Conservation (phyloP, 2,329 filamentous ascomycete genomes). For the Cladosporium halotolerans region DNA sequence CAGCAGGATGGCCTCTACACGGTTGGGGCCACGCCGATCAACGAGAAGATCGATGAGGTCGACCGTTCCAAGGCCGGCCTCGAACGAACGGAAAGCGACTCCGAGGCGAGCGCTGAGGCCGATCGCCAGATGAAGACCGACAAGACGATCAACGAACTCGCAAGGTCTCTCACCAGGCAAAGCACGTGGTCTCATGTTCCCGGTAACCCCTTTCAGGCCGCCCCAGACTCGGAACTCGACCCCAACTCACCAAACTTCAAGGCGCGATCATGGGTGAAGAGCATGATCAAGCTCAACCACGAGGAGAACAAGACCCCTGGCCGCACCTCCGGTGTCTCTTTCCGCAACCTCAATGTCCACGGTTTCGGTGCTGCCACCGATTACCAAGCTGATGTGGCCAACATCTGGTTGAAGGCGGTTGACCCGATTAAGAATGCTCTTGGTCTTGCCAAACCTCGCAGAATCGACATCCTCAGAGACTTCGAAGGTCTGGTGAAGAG, state of each 20-base stretch:
- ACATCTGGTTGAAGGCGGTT: conserved; percentile 38
- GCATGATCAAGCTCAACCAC: conserved; percentile 42
- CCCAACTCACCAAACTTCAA: conserved; percentile 43
- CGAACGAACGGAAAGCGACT: conserved; percentile 19
- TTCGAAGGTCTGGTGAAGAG: conserved; percentile 63
- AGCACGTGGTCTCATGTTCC: conserved; percentile 33
- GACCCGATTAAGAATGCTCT: conserved; percentile 33
- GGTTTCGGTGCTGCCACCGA: conserved; percentile 45
- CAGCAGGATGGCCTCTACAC: conserved; percentile 16
- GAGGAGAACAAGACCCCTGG: conserved; percentile 37
- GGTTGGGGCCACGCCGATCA: conserved; percentile 12
- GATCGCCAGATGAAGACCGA: conserved; percentile 24
- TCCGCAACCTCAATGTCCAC: conserved; percentile 42
- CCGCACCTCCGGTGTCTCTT: conserved; percentile 43
- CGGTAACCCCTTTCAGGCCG: conserved; percentile 36
- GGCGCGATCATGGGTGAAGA: conserved; percentile 44
- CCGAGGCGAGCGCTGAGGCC: conserved; percentile 17
- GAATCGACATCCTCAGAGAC: conserved; percentile 57
- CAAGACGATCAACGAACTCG: conserved; percentile 35
- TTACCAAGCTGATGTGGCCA: conserved; percentile 47
- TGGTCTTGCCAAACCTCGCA: conserved; percentile 25
- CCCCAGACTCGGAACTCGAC: conserved; percentile 39
- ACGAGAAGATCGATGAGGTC: conserved; percentile 12
- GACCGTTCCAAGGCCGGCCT: conserved; percentile 21
- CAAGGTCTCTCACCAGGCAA: conserved; percentile 36